Evolutionary conservation across 352 stramenopile genomes (phyloP), one percentile per base, ranked within the genome.

Genomic region (Bremia lactucae): DNA sequence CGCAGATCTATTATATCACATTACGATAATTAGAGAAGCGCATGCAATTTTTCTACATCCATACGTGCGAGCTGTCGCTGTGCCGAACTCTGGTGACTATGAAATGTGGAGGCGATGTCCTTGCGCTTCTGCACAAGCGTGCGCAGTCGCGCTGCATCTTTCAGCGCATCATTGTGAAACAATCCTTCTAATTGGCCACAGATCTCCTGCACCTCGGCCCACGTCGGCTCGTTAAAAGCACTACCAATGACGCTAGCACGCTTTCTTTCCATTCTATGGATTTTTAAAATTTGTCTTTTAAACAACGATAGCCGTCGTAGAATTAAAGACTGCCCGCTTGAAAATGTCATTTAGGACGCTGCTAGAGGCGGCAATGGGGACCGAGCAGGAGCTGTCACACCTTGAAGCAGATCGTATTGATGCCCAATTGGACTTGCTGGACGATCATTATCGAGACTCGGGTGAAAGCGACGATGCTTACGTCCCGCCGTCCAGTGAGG

Each of bases 301-400:
- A n/a, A n/a, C n/a, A n/a, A n/a, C n/a, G n/a, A n/a, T n/a, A n/a
- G n/a, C n/a, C n/a, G n/a, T n/a, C n/a, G n/a, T n/a, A n/a, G n/a
- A n/a, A n/a, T n/a, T n/a, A n/a, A n/a, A n/a, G n/a, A n/a, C n/a
- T n/a, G n/a, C n/a, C n/a, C n/a, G n/a, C 37, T 36, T 11, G 20
- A 31, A 9, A 11, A 89, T 89, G 77, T 87, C 77, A 59, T 89
- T 89, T 52, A 67, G 74, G 52, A 84, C 77, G 72, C 68, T 89
- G 52, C 63, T 89, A 34, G 71, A 89, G 56, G 74, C 77, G 36
- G 77, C 73, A 19, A 87, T 89, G 73, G 74, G 72, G 47, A 64
- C 79, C 39, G 66, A 68, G 11, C 69, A 83, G 24, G 65, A 65
- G 41, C 62, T 79, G 37, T 59, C 80, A 37, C 38, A 53, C 21